phyloP scores from a whole-genome alignment of 2,329 filamentous ascomycete species.

The Scedosporium minutisporum region DNA sequence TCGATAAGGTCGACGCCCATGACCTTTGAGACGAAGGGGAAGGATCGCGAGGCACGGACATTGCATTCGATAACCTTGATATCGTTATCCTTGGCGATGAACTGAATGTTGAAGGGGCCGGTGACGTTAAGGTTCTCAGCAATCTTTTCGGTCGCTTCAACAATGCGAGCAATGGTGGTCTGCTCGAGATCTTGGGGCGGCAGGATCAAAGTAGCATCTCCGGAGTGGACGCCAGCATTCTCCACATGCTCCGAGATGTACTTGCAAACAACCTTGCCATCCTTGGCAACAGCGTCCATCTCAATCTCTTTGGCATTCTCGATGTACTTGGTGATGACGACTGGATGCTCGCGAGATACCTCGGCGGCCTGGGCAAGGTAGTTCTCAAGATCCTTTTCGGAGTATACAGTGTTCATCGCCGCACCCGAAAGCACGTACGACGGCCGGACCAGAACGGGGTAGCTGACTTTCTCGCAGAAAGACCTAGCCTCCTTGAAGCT shows the following conservation, averaged over 20 bases:
- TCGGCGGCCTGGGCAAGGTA: conserved; percentile 87
- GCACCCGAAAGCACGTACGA: conserved; percentile 96
- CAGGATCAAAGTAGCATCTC: conserved; percentile 89
- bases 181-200: conserved; percentile 86
- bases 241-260: conserved; percentile 99
- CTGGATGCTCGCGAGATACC: conserved; percentile 89
- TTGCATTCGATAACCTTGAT: conserved; percentile 99
- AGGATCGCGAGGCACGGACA: conserved; percentile 88
- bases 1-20: conserved; percentile 97
- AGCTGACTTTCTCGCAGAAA: conserved; percentile 83
- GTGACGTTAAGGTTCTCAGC: conserved; percentile 89
- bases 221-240: conserved; percentile 96
- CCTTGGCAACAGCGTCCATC: conserved; percentile 93
- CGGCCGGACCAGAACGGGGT: conserved; percentile 88
- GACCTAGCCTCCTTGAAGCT: conserved; percentile 81
- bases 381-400: conserved; percentile 78
- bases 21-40: conserved; percentile 97
- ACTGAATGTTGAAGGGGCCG: conserved; percentile 97
- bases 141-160: conserved; percentile 92
- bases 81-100: conserved; percentile 98
- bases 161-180: conserved; percentile 83
- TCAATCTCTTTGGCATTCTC: conserved; percentile 99
- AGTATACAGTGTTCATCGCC: conserved; percentile 99
- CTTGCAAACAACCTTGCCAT: conserved; percentile 83
- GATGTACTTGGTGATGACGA: conserved; percentile 99